Evolutionary conservation across 1,284 basidiomycete genomes (phyloP).

Genomic region (Thecaphora thlaspeos): DNA sequence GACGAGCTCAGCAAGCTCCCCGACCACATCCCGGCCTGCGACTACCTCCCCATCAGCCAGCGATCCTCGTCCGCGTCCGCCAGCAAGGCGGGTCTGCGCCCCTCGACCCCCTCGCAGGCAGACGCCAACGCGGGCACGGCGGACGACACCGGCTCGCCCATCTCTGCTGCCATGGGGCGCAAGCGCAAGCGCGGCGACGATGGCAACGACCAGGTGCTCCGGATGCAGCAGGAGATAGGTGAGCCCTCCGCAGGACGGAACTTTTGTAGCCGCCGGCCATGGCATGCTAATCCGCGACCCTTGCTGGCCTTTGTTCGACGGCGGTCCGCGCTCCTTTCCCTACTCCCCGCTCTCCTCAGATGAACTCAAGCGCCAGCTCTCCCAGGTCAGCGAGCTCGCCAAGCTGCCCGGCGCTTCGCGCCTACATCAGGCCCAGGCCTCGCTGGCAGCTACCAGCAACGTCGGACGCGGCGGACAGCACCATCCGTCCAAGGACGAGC

Average conservation of each 20-base stretch:
- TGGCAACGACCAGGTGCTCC: conserved; percentile 16
- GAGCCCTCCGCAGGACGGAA: no score
- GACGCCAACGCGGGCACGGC: not conserved
- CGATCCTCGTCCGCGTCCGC: conserved; percentile 9
- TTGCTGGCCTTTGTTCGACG: no score
- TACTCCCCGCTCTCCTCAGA: not conserved
- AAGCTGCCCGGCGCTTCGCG: not conserved
- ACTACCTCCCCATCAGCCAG: conserved; percentile 35
- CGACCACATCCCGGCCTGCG: conserved; percentile 36
- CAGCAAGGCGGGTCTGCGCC: not conserved
- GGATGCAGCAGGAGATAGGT: conserved; percentile 22
- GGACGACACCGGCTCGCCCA: conserved; percentile 8
- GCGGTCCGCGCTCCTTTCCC: no score
- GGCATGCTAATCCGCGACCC: no score
- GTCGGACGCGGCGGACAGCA: conserved; percentile 9
- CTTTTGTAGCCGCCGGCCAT: no score
- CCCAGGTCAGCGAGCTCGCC: conserved; percentile 21
- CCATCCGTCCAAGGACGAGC: conserved; percentile 42
- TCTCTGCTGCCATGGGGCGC: conserved; percentile 8
- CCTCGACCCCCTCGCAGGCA: not conserved
- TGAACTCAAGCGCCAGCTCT: conserved; percentile 25
- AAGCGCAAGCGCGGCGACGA: conserved; percentile 30
- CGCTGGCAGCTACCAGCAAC: not conserved
- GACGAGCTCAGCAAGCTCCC: conserved; percentile 32
- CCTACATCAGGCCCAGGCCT: not conserved